phyloP scores from a whole-genome alignment of 148 eudicot genomes.

The Dianthus caryophyllus region DNA sequence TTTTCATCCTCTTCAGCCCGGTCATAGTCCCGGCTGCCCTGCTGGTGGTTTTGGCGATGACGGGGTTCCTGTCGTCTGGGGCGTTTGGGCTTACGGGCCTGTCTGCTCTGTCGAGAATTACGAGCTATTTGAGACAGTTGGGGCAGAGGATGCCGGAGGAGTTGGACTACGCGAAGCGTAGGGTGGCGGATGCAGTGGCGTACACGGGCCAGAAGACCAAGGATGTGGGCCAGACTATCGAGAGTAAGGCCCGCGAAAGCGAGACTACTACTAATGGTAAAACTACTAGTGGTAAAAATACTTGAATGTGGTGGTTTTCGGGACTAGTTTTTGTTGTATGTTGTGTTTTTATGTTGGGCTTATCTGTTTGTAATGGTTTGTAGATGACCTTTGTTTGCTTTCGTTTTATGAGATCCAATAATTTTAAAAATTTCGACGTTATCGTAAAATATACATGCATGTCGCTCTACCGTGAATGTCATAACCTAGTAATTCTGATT shows the following conservation, averaged over 20 bases:
- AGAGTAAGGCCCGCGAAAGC: slow-evolving; percentile 60
- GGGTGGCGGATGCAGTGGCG: slow-evolving; percentile 50
- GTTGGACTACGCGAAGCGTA: slow-evolving; percentile 59
- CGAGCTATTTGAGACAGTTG: slow-evolving; percentile 37
- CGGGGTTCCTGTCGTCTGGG: slow-evolving; percentile 54
- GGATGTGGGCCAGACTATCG: slow-evolving; percentile 63
- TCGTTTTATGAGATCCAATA: slow-evolving; percentile 7
- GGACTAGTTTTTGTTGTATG: background rate
- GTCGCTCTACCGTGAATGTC: too few relatives aligned
- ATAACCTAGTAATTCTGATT: too few relatives aligned
- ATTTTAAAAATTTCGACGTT: slow-evolving; percentile 10
- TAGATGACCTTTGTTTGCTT: background rate
- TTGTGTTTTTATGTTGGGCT: slow-evolving; percentile 1
- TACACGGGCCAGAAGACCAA: slow-evolving; percentile 74
- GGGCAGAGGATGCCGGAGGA: slow-evolving; percentile 45
- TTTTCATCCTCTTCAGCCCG: slow-evolving; percentile 72
- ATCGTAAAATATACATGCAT: background rate
- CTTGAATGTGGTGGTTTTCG: background rate
- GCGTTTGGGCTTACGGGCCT: slow-evolving; percentile 75
- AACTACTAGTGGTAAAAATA: slow-evolving; percentile 17
- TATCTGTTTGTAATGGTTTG: background rate
- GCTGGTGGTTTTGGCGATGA: slow-evolving; percentile 28
- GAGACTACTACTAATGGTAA: slow-evolving; percentile 29
- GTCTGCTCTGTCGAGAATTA: slow-evolving; percentile 44
- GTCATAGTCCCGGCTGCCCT: slow-evolving; percentile 66